Conservation (phyloP, 139 green algal genomes). For the Asterochloris sp. region DNA sequence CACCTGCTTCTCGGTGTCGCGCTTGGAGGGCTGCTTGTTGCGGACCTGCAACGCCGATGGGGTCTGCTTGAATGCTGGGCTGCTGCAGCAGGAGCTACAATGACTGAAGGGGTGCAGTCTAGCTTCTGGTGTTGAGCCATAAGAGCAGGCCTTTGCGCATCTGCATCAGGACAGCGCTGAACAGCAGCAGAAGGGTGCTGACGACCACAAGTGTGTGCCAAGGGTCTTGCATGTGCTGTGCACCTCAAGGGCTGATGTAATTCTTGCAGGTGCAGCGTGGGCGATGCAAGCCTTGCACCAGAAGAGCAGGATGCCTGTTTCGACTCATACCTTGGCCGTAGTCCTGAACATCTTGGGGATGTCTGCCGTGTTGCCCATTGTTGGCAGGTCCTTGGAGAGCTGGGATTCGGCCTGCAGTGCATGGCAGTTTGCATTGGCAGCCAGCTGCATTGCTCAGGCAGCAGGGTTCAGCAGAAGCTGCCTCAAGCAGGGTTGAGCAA, state of each 20-base stretch:
- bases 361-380: conserved; percentile 36
- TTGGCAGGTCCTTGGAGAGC: conserved; percentile 34
- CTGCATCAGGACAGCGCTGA: not conserved
- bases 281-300: not conserved
- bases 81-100: not conserved
- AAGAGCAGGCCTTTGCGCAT: not conserved
- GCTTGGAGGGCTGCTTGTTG: conserved; percentile 53
- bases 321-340: conserved; percentile 19
- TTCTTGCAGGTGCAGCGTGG: too few species aligned
- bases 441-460: not conserved
- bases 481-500: not conserved
- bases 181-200: not conserved
- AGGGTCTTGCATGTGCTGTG: not conserved
- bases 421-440: not conserved
- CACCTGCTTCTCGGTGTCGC: conserved; percentile 55
- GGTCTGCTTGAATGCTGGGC: not conserved
- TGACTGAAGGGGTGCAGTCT: not conserved
- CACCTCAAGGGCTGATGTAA: not conserved
- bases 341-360: conserved; percentile 43
- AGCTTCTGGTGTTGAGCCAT: not conserved
- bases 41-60: conserved; percentile 22
- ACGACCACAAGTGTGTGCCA: not conserved
- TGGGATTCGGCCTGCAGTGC: conserved; percentile 29
- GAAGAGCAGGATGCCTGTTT: not conserved
- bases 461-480: not conserved